phyloP scores from a whole-genome alignment of 345 rosid genomes.

The Camelina laxa region DNA sequence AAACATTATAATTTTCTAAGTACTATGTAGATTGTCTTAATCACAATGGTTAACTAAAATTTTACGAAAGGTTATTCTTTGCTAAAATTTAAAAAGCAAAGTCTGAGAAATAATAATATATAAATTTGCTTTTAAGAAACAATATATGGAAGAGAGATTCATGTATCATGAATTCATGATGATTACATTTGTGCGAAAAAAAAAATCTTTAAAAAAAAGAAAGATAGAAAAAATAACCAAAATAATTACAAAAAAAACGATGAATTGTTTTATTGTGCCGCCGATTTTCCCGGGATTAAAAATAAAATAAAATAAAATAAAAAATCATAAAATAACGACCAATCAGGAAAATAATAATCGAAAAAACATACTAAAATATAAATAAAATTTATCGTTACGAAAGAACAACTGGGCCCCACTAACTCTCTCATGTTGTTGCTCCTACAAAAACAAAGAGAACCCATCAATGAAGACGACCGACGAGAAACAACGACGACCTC shows the following conservation, averaged over 20 bases:
- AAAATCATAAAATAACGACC: neutral
- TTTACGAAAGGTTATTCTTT: neutral
- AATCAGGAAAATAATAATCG: neutral
- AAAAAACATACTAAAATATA: no score
- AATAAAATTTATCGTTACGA: neutral
- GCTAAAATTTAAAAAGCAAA: neutral
- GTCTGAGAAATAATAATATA: neutral
- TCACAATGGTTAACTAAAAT: neutral
- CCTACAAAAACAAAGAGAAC: conserved; percentile 43
- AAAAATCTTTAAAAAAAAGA: neutral
- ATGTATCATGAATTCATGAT: conserved; percentile 37
- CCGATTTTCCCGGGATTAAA: conserved; percentile 40
- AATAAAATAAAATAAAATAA: neutral
- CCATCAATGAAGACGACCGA: conserved; percentile 25
- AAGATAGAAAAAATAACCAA: neutral
- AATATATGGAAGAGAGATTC: conserved; percentile 20
- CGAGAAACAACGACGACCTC: conserved; percentile 22
- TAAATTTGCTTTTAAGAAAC: neutral
- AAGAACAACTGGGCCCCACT: conserved; percentile 29
- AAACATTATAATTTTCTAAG: neutral
- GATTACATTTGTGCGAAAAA: conserved; percentile 32
- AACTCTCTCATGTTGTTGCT: neutral
- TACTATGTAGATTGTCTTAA: neutral
- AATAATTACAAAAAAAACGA: conserved; percentile 16
- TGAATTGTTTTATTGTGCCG: conserved; percentile 38